These are phyloP conservation scores for Aureobasidium lini DNA, from an alignment of 2,329 filamentous ascomycete species.

Conservation along the genomic window DNA sequence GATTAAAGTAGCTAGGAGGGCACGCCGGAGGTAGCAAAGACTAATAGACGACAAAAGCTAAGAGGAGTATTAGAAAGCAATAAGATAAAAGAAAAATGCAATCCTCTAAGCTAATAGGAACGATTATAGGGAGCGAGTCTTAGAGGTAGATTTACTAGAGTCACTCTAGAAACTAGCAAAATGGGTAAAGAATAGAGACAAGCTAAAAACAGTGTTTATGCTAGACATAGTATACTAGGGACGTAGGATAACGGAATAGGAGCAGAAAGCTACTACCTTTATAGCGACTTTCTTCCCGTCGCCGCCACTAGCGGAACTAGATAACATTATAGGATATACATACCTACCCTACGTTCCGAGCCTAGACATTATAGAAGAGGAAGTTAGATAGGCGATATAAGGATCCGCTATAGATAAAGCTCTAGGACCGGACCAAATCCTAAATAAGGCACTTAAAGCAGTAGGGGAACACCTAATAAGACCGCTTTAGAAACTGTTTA, in stretches of 20 bases:
- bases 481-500: conserved; percentile 15
- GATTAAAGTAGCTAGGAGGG: background rate
- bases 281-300: conserved; percentile 13
- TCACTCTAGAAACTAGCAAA: background rate
- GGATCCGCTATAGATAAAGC: conserved; percentile 10
- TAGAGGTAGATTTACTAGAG: background rate
- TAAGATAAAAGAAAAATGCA: background rate
- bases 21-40: background rate
- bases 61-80: background rate
- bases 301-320: conserved; percentile 14
- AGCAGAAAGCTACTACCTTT: conserved; percentile 14
- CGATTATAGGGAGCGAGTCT: background rate
- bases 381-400: conserved; percentile 14
- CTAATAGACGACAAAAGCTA: background rate
- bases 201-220: background rate
- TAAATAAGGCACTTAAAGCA: conserved; percentile 16
- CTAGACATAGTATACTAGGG: background rate
- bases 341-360: background rate
- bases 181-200: background rate
- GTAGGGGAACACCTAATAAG: background rate
- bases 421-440: conserved; percentile 14
- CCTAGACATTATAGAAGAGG: conserved; percentile 17
- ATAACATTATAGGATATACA: conserved; percentile 6
- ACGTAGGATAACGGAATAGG: background rate
- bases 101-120: background rate